Percentiles rank a stretch among this genome's conserved stretches.
These are phyloP conservation scores for Sugiyamaella smithiae DNA, from an alignment of 805 yeast genomes.

Conservation along the genomic window DNA sequence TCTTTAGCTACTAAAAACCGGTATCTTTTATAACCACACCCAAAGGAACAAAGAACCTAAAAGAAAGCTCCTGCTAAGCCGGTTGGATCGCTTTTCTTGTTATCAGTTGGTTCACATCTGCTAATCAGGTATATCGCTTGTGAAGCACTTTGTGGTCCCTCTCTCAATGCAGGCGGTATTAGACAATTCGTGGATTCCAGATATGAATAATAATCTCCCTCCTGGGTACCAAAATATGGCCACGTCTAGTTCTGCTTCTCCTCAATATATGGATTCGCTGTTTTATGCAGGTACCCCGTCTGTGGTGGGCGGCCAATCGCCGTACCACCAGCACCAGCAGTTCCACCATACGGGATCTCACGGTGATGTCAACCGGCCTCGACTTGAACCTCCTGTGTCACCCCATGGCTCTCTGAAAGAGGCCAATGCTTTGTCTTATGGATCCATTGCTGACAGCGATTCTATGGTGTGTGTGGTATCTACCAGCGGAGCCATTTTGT, in stretches of 20 bases:
- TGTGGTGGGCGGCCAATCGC: not conserved
- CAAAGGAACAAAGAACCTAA: no score
- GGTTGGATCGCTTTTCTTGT: no score
- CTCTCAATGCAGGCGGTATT: not conserved
- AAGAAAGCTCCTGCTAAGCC: no score
- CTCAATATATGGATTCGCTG: not conserved
- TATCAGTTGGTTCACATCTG: no score
- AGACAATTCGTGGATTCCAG: not conserved
- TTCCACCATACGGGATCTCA: not conserved
- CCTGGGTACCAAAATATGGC: not conserved
- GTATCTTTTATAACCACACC: no score
- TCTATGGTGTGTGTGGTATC: slow-evolving; percentile 18
- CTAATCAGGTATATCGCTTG: no score
- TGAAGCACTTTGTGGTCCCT: no score
- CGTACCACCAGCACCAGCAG: not conserved
- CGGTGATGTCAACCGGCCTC: slow-evolving; percentile 4
- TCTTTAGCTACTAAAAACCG: no score
- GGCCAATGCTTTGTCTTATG: not conserved
- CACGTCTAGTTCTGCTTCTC: not conserved
- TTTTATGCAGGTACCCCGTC: not conserved
- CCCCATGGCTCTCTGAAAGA: not conserved
- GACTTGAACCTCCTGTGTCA: slow-evolving; percentile 2
- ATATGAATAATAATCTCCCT: slow-evolving; percentile 1
- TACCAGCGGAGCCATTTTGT: slow-evolving; percentile 19
- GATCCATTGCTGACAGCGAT: not conserved